Evolutionary conservation across 2,329 filamentous ascomycete genomes (phyloP), one percentile per base, ranked within the genome.

Genomic region (Aspergillus transmontanensis): DNA sequence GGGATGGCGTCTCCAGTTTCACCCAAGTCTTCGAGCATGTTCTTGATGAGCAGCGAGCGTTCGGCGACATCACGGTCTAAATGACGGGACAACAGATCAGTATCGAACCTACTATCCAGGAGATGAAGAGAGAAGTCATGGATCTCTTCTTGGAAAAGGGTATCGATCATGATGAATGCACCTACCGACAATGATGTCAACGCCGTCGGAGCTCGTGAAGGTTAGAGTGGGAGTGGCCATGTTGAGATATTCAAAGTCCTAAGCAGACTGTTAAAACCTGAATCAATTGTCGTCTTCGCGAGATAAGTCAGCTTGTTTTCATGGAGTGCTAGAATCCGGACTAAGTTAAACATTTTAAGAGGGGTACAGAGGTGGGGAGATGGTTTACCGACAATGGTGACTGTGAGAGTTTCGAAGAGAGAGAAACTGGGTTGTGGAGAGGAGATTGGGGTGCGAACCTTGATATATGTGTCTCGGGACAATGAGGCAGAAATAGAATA

Each of bases 21-120:
- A 69, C 93, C 93, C 55, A 98, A 83, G 82, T 99, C 95, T 76
- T 97, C 94, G 53, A 99, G 87, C 90, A 99, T 90, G 85, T 98
- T 97, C 88, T 97, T 97, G 84, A 99, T 96, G 59, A 99, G 86
- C 74, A 97, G 88, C 3, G 93, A 97, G 69, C 94, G 92, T 84
- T 97, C 93, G 48, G 92, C 93, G 65, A 98, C 91, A 43, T 87
- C 84, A 68, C 92, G 92, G 68, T 96, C 93, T 91, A 66, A 57
- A 30, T 32, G 10, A 30, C 28, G 19, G 28, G 30, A 23, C 62
- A 41, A 80, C 59, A 85, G 80, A 68, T 79, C 77, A 58, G 12
- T 6, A 51, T 10, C 23, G 26, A 51, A 11, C 6, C 12, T 51
- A 10, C n/a, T 34, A n/a, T 11, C 21, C 10, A 4, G 48, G 14